Conservation (phyloP, 495 filamentous ascomycete species). For the Hyaloscypha bicolor region DNA sequence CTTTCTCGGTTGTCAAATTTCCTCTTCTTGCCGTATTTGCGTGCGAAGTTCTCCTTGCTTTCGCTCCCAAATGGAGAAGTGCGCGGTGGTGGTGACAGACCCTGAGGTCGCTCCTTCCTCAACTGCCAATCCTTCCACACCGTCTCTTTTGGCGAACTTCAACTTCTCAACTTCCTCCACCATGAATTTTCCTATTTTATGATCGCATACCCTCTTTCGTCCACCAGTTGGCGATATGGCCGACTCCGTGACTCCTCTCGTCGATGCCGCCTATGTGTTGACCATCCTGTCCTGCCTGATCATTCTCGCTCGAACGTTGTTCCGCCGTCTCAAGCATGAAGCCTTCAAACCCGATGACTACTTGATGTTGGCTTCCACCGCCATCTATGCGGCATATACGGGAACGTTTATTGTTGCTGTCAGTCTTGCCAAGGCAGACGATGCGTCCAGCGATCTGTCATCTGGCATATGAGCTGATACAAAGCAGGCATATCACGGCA, state of each 20-base stretch:
- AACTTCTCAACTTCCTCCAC: not conserved
- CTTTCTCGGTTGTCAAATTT: not conserved
- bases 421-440: not conserved
- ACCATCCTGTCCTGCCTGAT: slow-evolving; percentile 13
- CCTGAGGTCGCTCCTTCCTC: not conserved
- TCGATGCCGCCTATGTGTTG: slow-evolving; percentile 14
- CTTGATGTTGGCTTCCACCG: slow-evolving; percentile 12
- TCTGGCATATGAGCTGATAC: not conserved
- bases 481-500: slow-evolving; percentile 21
- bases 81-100: not conserved
- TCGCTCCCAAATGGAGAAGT: not conserved
- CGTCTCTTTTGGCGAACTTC: not conserved
- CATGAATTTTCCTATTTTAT: not conserved
- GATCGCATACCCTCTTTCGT: not conserved
- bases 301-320: slow-evolving; percentile 17
- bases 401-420: slow-evolving; percentile 12
- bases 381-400: slow-evolving; percentile 14
- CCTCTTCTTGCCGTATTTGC: not conserved
- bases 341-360: slow-evolving; percentile 22
- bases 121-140: not conserved
- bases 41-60: not conserved
- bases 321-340: slow-evolving; percentile 24
- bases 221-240: not conserved
- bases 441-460: not conserved
- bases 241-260: not conserved